Percentiles rank a stretch among this genome's conserved stretches.
These are phyloP conservation scores for Podila epicladia DNA, from an alignment of 192 early-diverging fungal genomes.

Conservation along the genomic window DNA sequence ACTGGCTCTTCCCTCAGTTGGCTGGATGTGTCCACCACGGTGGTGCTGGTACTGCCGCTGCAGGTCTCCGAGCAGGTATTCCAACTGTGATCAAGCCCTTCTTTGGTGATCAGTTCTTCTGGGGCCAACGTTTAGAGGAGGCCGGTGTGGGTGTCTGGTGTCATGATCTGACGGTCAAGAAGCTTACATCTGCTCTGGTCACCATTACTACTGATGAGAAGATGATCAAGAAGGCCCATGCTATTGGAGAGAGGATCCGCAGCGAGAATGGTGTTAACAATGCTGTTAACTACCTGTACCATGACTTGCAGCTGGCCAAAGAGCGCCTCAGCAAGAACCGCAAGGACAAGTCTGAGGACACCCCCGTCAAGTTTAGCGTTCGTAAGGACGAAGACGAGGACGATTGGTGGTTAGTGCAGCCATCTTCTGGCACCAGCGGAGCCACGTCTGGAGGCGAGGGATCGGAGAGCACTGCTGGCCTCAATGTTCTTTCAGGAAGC, in stretches of 20 bases:
- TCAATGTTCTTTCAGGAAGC: constrained; percentile 36
- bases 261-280: constrained; percentile 66
- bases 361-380: constrained; percentile 27
- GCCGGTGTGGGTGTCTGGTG: constrained; percentile 69
- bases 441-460: constrained; percentile 23
- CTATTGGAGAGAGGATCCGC: constrained; percentile 64
- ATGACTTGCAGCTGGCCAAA: constrained; percentile 65
- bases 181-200: constrained; percentile 58
- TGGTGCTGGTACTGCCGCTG: constrained; percentile 79
- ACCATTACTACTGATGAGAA: constrained; percentile 64
- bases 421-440: constrained; percentile 20
- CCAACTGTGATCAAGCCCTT: constrained; percentile 81
- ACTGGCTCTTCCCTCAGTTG: constrained; percentile 78
- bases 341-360: constrained; percentile 40
- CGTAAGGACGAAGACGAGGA: constrained; percentile 20
- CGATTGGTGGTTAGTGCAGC: constrained; percentile 39
- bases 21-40: constrained; percentile 80
- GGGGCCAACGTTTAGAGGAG: constrained; percentile 73
- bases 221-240: constrained; percentile 58
- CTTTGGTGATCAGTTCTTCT: constrained; percentile 77
- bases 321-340: constrained; percentile 39
- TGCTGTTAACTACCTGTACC: constrained; percentile 70
- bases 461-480: constrained; percentile 30
- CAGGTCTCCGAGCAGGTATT: constrained; percentile 76
- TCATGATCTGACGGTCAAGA: constrained; percentile 63